Base-by-base conservation (phyloP, 1,284 basidiomycete genomes). In the Anthracocystis walkeri region DNA sequence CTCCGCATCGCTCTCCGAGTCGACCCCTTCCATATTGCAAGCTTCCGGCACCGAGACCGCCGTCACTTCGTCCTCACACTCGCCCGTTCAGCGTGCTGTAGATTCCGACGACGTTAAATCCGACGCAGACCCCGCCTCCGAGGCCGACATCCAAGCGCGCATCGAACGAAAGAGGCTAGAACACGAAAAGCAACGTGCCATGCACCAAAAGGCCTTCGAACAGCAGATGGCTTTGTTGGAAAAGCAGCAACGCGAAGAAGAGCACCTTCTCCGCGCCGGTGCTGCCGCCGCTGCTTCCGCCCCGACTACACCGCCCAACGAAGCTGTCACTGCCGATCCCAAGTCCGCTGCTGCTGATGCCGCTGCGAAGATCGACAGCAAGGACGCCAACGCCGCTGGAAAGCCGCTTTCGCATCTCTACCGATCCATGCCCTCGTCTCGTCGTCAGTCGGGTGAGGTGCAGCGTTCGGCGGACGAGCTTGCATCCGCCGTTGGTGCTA, bases 121-220 rank as follows among this genome's bases (percentile, higher is more conserved):
- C 35, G 50, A 60, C 42, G 21, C 20, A 2, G 41, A 27, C 31
- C 16, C 20, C 20, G 41, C 40, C 41, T 40, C 44, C n/a, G 64
- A 70, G n/a, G 70, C 48, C 57, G 75, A 72, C 55, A 71, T 71
- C 35, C 61, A 73, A 40, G 68, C 71, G 41, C 66, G 68, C 42
- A 77, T 80, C 57, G 78, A 80, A 23, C 59, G 53, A n/a, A 80
- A 80, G 52, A 70, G 78, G 27, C 55, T 66, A 38, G 78, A 80
- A 67, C 77, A 78, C 68, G 78, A 80, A 41, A 64, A 70, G 55
- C 78, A 80, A 52, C 76, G 78, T 35, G 77, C 73, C 20, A 50
- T 77, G 52, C 78, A 80, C 29, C 76, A 75, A 35, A 78, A 78
- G 51, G 73, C 64, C 2, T 80, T 80, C 41, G 78, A 80, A 50